Evolutionary conservation across 495 filamentous ascomycete species (phyloP), one percentile per base, ranked within the genome.

Genomic region (Aspergillus baeticus): DNA sequence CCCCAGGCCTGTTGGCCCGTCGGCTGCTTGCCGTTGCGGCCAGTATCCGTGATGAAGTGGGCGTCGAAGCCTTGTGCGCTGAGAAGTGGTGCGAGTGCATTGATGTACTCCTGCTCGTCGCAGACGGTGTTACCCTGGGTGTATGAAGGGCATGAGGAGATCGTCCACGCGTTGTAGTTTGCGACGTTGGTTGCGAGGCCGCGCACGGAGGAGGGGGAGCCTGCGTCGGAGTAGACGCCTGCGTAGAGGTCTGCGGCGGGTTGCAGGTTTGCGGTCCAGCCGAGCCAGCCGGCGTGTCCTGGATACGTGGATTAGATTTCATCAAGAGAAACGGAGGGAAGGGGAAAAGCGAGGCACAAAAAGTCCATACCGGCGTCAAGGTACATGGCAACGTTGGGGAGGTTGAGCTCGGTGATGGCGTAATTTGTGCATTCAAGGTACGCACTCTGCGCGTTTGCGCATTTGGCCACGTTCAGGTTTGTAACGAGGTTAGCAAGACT

Each of bases 381-480:
- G 72, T 94, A 92, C 89, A 90, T 90, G 61, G 85, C 70, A 55
- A 92, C 88, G 72, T 92, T 91, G 60, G 83, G 81, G 14, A 92
- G 78, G 74, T 89, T 87, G 59, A 92, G 79, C 60, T 81, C 71
- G 59, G 80, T 79, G 58, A 92, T 68, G 4, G 90, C 88, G 66
- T 94, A 92, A 14, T 84, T 80, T 36, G 85, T 82, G 67, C 86
- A 83, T 46, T 86, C 82, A 57, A 84, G 77, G 74, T 92, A 94
- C 8, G 83, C 80, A 26, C 70, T 55, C 44, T 84, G 76, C 44
- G 86, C 82, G 57, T 81, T 71, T 50, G 84, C 68, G 72, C 89
- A 93, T 35, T 87, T 83, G 20, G 75, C 50, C 26, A 85, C 69
- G 66, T 77, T 75, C 62, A 78, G 60, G 73, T 93, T 92, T 71